Conservation (phyloP, 1,284 basidiomycete genomes). For the Somion occarium region DNA sequence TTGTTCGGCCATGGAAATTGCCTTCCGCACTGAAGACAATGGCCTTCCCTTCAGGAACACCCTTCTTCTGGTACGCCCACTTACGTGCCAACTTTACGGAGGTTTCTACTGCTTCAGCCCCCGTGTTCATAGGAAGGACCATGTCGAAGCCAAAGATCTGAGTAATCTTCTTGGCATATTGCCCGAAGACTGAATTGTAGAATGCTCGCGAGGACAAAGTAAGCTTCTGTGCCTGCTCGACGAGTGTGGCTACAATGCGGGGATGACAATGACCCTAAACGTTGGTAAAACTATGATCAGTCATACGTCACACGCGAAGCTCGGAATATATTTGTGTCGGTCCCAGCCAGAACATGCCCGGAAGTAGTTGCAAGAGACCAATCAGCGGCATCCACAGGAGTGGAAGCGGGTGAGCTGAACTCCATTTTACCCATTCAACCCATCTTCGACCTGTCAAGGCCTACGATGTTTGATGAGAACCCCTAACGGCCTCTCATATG, state of each 20-base stretch:
- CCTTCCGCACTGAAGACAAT: constrained; percentile 85
- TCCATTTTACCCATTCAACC: too few species aligned
- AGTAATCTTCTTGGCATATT: constrained; percentile 85
- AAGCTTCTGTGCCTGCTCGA: constrained; percentile 84
- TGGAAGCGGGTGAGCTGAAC: too few species aligned
- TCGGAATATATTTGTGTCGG: too few species aligned
- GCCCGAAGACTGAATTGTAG: constrained; percentile 90
- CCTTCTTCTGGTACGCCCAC: constrained; percentile 91
- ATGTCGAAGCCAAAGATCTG: constrained; percentile 87
- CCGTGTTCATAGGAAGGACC: constrained; percentile 99
- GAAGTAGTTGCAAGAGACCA: neutral
- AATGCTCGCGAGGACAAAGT: constrained; percentile 96
- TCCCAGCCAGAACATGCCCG: too few species aligned
- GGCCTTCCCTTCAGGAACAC: constrained; percentile 79
- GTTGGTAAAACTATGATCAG: constrained; percentile 6
- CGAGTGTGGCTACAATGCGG: constrained; percentile 76
- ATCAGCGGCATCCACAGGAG: too few species aligned
- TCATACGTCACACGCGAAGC: constrained; percentile 1
- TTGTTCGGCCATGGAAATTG: constrained; percentile 95
- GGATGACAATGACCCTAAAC: constrained; percentile 92
- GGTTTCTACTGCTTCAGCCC: constrained; percentile 97
- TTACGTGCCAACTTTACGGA: constrained; percentile 82
- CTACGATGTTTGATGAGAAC: too few species aligned
- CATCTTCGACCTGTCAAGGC: too few species aligned
- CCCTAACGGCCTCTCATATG: too few species aligned